A percentile compares a stretch with the other conserved stretches of the same genome.
These are phyloP conservation scores for Nothomitra cinnamomea DNA, from an alignment of 2,329 filamentous ascomycete species.

Conservation along the genomic window DNA sequence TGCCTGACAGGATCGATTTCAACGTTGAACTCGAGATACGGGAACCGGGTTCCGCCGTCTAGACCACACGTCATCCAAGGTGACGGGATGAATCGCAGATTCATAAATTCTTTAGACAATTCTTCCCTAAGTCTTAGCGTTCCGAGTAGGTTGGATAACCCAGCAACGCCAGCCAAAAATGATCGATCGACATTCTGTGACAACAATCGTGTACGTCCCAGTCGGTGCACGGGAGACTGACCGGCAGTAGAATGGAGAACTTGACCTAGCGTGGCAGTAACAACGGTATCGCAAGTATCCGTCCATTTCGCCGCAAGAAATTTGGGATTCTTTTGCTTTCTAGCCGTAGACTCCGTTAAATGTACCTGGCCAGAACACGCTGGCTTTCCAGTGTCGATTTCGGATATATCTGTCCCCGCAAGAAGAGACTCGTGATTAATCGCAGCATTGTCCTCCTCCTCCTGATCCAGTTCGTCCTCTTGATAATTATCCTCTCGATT, in stretches of 20 bases:
- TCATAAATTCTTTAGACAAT: neutral
- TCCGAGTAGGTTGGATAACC: neutral
- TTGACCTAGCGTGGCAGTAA: neutral
- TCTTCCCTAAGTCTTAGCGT: neutral
- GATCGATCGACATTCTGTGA: neutral
- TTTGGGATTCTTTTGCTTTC: no score
- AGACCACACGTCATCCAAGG: neutral
- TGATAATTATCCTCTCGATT: neutral
- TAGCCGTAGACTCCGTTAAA: neutral
- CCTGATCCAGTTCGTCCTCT: no score
- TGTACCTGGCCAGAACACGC: neutral
- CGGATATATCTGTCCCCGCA: neutral
- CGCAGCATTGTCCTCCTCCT: neutral
- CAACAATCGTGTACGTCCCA: neutral
- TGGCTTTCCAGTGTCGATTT: neutral
- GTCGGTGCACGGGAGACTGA: neutral
- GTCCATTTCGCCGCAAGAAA: no score
- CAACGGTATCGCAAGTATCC: neutral
- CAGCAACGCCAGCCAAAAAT: neutral
- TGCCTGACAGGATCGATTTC: neutral
- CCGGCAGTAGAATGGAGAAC: neutral
- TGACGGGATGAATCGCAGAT: slow-evolving; percentile 1
- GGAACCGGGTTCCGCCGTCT: neutral
- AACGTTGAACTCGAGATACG: neutral
- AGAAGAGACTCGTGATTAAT: neutral